Evolutionary conservation across 495 filamentous ascomycete genomes (phyloP).

Genomic region (Lasiosphaeris hirsuta): DNA sequence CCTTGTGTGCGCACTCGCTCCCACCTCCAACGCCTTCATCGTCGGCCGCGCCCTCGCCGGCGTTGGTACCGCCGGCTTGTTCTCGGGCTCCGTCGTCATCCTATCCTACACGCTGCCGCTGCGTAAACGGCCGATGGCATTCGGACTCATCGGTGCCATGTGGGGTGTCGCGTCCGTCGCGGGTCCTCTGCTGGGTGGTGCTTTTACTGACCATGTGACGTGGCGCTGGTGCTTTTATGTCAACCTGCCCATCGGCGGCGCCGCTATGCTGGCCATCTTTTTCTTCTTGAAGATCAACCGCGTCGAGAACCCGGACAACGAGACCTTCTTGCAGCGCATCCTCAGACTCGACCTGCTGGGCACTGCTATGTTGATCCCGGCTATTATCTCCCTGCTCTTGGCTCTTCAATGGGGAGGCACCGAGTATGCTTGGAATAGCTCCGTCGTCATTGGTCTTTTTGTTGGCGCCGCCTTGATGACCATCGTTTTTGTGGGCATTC

Average conservation of each 20-base stretch:
- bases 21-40: conserved; percentile 48
- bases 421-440: conserved; percentile 50
- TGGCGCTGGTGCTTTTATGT: conserved; percentile 61
- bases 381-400: conserved; percentile 55
- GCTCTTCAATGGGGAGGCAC: conserved; percentile 64
- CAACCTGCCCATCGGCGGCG: conserved; percentile 60
- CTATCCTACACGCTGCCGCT: conserved; percentile 67
- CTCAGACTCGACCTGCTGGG: conserved; percentile 53
- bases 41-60: conserved; percentile 53
- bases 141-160: conserved; percentile 77
- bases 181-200: conserved; percentile 45
- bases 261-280: conserved; percentile 52
- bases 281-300: conserved; percentile 48
- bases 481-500: conserved; percentile 47
- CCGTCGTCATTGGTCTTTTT: conserved; percentile 45
- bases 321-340: conserved; percentile 36
- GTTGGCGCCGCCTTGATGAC: conserved; percentile 46
- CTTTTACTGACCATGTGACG: conserved; percentile 43
- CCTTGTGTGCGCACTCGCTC: conserved; percentile 50
- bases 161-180: conserved; percentile 66
- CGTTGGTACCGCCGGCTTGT: conserved; percentile 50
- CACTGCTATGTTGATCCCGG: conserved; percentile 49
- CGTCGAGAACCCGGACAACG: conserved; percentile 28
- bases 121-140: conserved; percentile 64
- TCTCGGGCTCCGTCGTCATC: conserved; percentile 58